These are phyloP conservation scores for Geosmithia morbida DNA, from an alignment of 2,329 filamentous ascomycete species.

Conservation along the genomic window DNA sequence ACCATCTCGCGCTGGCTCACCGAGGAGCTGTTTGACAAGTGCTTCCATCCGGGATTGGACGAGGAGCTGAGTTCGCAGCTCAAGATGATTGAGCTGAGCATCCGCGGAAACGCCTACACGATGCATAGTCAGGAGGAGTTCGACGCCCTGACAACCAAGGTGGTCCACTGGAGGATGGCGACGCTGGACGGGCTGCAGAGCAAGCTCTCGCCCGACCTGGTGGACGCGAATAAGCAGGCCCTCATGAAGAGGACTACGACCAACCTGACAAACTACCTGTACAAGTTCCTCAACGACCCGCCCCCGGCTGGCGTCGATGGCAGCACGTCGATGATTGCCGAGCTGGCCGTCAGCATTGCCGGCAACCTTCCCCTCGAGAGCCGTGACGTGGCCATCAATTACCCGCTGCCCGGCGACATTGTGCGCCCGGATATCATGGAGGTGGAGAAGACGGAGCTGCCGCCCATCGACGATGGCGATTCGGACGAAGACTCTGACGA, in stretches of 20 bases:
- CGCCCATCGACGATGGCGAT: constrained; percentile 38
- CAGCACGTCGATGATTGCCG: constrained; percentile 82
- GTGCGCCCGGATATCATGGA: constrained; percentile 72
- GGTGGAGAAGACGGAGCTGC: constrained; percentile 58
- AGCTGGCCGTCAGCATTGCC: constrained; percentile 75
- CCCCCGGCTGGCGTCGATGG: constrained; percentile 72
- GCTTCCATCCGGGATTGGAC: constrained; percentile 85
- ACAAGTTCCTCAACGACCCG: constrained; percentile 61
- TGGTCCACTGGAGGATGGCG: constrained; percentile 85
- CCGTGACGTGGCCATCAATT: constrained; percentile 76
- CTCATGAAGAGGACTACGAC: constrained; percentile 58
- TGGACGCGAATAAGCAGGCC: constrained; percentile 48
- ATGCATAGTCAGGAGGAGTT: constrained; percentile 73
- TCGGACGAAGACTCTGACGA: constrained; percentile 23
- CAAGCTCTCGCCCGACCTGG: constrained; percentile 49
- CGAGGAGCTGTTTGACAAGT: constrained; percentile 79
- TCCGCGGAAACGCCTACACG: constrained; percentile 62
- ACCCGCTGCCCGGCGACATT: constrained; percentile 62
- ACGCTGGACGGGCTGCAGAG: constrained; percentile 83
- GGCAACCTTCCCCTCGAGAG: constrained; percentile 82
- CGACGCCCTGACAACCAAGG: constrained; percentile 73
- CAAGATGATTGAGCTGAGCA: constrained; percentile 77
- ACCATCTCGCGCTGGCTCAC: constrained; percentile 82
- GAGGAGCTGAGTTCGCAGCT: constrained; percentile 59
- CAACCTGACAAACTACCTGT: constrained; percentile 54